Percentiles rank a stretch among this genome's conserved stretches.
Evolutionary conservation across 2,329 filamentous ascomycete species (phyloP).

Genomic region (Sarocladium strictum): DNA sequence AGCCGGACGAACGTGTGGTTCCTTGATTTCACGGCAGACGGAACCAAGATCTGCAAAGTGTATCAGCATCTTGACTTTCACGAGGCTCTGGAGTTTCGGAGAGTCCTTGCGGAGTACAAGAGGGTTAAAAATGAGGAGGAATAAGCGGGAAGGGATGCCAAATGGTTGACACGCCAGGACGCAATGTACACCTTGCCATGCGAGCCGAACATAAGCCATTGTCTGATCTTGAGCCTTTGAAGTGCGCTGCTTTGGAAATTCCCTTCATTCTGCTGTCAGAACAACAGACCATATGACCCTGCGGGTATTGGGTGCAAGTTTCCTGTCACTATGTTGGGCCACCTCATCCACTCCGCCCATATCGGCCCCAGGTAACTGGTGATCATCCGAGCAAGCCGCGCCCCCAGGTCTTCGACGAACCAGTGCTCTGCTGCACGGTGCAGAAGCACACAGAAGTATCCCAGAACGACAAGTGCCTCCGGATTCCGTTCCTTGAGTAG

Average conservation of each 20-base stretch:
- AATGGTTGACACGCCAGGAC: no score
- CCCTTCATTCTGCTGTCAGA: background rate
- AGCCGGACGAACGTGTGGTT: slow-evolving; percentile 6
- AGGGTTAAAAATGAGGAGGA: background rate
- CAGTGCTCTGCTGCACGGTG: slow-evolving; percentile 25
- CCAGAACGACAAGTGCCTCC: slow-evolving; percentile 31
- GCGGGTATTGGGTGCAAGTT: background rate
- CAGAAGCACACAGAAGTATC: slow-evolving; percentile 34
- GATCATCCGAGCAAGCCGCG: background rate
- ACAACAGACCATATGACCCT: background rate
- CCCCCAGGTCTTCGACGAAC: slow-evolving; percentile 20
- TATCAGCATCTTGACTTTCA: background rate
- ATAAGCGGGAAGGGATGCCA: no score
- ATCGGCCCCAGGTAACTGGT: background rate
- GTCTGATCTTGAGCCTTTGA: no score
- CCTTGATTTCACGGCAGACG: slow-evolving; percentile 2
- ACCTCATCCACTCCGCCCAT: slow-evolving; percentile 2
- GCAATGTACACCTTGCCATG: no score
- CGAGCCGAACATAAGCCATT: no score
- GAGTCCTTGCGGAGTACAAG: background rate
- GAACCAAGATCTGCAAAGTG: background rate
- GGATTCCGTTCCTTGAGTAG: slow-evolving; percentile 27
- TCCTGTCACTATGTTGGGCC: background rate
- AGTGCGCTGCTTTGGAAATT: no score
- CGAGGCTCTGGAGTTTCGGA: background rate